phyloP scores from a whole-genome alignment of 2,329 filamentous ascomycete genomes.

The Colletotrichum horii region DNA sequence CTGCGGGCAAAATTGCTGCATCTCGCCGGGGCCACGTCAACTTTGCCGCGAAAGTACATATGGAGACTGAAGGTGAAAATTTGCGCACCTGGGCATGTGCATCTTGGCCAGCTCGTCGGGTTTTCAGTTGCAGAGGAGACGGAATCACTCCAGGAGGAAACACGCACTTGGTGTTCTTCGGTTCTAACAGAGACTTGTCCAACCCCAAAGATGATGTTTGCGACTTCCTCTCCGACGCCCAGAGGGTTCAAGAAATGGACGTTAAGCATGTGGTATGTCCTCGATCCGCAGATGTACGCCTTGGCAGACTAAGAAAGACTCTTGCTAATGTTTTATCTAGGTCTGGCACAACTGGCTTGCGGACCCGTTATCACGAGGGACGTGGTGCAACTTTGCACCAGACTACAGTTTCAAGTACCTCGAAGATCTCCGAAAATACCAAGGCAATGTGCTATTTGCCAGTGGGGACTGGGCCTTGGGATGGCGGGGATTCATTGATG shows the following conservation, averaged over 20 bases:
- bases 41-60: constrained; percentile 23
- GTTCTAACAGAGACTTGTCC: neutral
- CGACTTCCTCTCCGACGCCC: constrained; percentile 46
- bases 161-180: constrained; percentile 51
- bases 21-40: constrained; percentile 21
- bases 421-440: constrained; percentile 26
- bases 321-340: neutral
- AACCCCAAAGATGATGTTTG: constrained; percentile 30
- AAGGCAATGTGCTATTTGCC: constrained; percentile 31
- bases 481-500: constrained; percentile 32
- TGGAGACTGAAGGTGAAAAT: constrained; percentile 19
- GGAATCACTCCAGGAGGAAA: constrained; percentile 48
- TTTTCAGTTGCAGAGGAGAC: constrained; percentile 29
- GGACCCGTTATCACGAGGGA: constrained; percentile 26
- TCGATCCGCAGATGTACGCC: neutral
- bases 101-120: neutral
- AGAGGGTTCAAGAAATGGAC: constrained; percentile 35
- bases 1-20: constrained; percentile 18
- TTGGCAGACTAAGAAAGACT: neutral
- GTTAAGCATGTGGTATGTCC: constrained; percentile 1
- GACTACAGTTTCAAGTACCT: constrained; percentile 28
- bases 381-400: constrained; percentile 16
- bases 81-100: neutral
- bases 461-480: constrained; percentile 31
- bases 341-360: constrained; percentile 25